phyloP scores from a whole-genome alignment of 176 grass and related monocot species.

The Panicum miliaceum region DNA sequence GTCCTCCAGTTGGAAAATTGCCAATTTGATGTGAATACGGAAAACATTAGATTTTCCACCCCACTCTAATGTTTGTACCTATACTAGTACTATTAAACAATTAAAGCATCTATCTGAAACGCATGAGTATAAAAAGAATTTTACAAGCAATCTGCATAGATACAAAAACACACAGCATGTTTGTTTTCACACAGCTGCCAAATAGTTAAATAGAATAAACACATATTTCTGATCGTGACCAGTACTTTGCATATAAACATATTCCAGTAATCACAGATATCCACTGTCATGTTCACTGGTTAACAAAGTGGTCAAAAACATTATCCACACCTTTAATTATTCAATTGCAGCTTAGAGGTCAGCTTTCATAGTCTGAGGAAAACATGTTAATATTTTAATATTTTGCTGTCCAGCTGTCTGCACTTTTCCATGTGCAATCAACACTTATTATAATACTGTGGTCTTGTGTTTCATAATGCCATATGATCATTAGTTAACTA shows the following conservation, averaged over 20 bases:
- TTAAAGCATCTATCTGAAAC: background rate
- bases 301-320: background rate
- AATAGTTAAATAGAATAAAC: background rate
- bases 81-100: background rate
- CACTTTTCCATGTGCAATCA: slow-evolving; percentile 4
- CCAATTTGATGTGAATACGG: background rate
- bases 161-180: background rate
- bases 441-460: background rate
- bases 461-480: slow-evolving; percentile 9
- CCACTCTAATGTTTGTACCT: too few species aligned
- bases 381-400: background rate
- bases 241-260: background rate
- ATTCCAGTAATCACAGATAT: background rate
- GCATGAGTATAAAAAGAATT: background rate
- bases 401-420: background rate
- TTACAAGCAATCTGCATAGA: background rate
- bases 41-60: too few species aligned
- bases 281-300: background rate
- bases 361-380: background rate
- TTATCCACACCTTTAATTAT: slow-evolving; percentile 7
- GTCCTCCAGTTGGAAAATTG: background rate
- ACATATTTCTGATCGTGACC: background rate
- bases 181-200: background rate
- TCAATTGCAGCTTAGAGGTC: background rate
- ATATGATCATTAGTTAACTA: background rate